Base-by-base conservation (phyloP, 331 rosid genomes). In the Phaseolus coccineus region DNA sequence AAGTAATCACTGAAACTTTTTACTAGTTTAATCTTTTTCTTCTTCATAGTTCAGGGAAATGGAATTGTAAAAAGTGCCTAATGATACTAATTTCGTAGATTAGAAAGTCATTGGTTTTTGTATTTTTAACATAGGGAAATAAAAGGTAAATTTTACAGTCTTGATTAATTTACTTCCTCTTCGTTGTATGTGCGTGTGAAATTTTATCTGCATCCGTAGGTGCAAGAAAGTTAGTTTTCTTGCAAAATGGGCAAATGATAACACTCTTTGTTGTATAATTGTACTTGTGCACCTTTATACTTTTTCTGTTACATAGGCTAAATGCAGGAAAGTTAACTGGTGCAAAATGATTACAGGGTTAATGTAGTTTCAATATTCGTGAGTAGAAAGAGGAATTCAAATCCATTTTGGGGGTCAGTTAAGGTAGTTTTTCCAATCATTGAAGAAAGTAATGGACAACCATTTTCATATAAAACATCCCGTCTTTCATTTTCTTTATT, bases 281-380 rank as follows among this genome's bases (percentile, higher is more conserved):
- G 22, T 19, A 19, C 22, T 19, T 19, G 22, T 19, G 22, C 22
- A 19, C 22, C 22, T 19, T 19, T 19, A 19, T 19, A 67, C 81
- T 89, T 66, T 63, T 22, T 27, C 88, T 89, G 94, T 69, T 73
- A 62, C 87, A 84, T 15, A 91, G 89, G 67, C 94, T 89, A 39
- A 69, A 55, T 67, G 81, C 76, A 57, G 87, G 81, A 19, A 76
- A 62, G 61, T 16, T 80, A 19, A 37, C 51, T 39, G 71, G 30
- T 37, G 15, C 47, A 64, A 64, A 65, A 22, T 66, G 31, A 22
- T 19, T n/a, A 39, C n/a, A 3, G 3, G 33, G n/a, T 9, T 19
- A 66, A 19, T 66, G 33, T 66, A 19, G 33, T 22, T 42, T 66
- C 3, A 9, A 46, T 46, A 5, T 46, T 13, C 51, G 1, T 40